phyloP scores from a whole-genome alignment of 2,329 filamentous ascomycete species.

The Colletotrichum sp. region DNA sequence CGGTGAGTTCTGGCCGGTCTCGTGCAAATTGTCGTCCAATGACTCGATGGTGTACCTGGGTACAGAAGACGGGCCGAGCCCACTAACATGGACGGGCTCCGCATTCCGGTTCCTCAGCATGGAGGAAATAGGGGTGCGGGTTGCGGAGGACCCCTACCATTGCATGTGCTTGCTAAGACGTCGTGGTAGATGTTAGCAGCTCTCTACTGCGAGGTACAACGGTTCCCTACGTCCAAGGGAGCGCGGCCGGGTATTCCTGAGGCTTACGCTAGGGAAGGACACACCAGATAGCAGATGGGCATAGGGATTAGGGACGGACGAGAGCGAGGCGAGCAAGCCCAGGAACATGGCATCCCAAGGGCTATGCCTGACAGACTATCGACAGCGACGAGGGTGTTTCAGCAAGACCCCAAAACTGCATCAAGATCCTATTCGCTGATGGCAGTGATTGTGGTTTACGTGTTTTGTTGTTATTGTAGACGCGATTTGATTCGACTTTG shows the following conservation, averaged over 20 bases:
- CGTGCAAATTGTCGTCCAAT: slow-evolving; percentile 11
- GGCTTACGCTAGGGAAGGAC: background rate
- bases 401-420: background rate
- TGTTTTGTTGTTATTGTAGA: slow-evolving; percentile 1
- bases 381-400: slow-evolving; percentile 4
- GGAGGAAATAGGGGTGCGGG: slow-evolving; percentile 1
- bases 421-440: background rate
- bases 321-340: background rate
- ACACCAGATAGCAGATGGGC: background rate
- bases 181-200: background rate
- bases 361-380: background rate
- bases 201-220: background rate
- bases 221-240: background rate
- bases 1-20: slow-evolving; percentile 3
- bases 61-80: slow-evolving; percentile 11
- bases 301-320: background rate
- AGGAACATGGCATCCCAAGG: background rate
- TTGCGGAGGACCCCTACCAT: slow-evolving; percentile 4
- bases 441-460: background rate
- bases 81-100: slow-evolving; percentile 8
- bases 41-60: background rate
- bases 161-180: slow-evolving; percentile 8
- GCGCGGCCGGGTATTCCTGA: background rate
- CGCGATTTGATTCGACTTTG: background rate
- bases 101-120: background rate